Evolutionary conservation across 352 stramenopile genomes (phyloP).

Genomic region (Pythium vanterpoolii): DNA sequence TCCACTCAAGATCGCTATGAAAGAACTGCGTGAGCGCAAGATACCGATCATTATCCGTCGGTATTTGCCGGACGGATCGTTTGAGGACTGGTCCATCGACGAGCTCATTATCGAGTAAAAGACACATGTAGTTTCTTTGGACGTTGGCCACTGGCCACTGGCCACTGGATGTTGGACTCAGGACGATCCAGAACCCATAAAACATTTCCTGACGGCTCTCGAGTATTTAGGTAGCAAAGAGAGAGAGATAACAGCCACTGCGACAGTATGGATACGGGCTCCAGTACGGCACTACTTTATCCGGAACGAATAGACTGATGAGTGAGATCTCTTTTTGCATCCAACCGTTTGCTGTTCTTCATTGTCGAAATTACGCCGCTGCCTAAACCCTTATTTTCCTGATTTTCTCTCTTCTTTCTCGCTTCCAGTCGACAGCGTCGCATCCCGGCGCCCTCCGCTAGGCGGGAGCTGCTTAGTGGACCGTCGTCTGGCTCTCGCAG

Average conservation of each 20-base stretch:
- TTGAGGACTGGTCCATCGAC: conserved; percentile 99
- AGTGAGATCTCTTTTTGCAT: background rate
- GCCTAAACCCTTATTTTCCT: background rate
- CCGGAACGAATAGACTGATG: too few species aligned
- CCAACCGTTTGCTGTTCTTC: background rate
- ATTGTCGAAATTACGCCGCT: background rate
- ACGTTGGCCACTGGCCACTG: too few species aligned
- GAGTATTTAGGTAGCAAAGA: conserved; percentile 13
- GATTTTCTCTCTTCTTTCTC: background rate
- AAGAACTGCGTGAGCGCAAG: conserved; percentile 98
- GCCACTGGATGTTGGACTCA: background rate
- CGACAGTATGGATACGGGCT: background rate
- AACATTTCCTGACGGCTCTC: background rate
- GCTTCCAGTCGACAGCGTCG: background rate
- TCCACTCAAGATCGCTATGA: conserved; percentile 99
- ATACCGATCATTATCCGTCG: conserved; percentile 99
- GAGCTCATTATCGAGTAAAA: conserved; percentile 98
- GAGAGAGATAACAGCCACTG: background rate
- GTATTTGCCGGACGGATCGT: conserved; percentile 98
- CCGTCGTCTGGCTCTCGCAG: conserved; percentile 83
- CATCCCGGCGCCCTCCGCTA: background rate
- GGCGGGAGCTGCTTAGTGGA: conserved; percentile 43
- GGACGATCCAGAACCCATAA: background rate
- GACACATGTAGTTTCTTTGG: background rate
- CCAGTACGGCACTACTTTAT: too few species aligned